phyloP scores from a whole-genome alignment of 306 rosid species.

The Acmispon strigosus region DNA sequence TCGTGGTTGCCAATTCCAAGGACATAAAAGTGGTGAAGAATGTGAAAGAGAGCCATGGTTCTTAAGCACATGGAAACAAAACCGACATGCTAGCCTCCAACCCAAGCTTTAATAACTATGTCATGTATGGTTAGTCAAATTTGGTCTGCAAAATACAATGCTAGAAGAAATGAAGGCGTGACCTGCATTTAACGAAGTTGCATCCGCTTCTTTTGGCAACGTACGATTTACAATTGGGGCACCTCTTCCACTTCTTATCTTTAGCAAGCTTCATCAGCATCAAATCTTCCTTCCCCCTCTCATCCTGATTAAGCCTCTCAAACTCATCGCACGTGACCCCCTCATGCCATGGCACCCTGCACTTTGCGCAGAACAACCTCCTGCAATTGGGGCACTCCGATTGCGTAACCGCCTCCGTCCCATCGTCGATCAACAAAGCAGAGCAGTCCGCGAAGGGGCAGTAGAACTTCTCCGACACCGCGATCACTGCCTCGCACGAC shows the following conservation, averaged over 20 bases:
- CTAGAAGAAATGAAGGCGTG: no score
- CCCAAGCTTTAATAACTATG: no score
- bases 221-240: constrained; percentile 20
- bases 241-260: constrained; percentile 26
- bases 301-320: constrained; percentile 18
- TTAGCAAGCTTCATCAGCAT: constrained; percentile 27
- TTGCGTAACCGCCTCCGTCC: neutral
- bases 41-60: neutral
- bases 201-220: constrained; percentile 28
- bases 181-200: constrained; percentile 31
- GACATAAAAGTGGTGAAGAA: no score
- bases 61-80: neutral
- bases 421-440: constrained; percentile 25
- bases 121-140: no score
- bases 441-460: constrained; percentile 37
- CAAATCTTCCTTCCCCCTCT: constrained; percentile 13
- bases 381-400: constrained; percentile 30
- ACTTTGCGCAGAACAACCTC: constrained; percentile 30
- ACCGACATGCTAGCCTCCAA: no score
- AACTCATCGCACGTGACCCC: constrained; percentile 20
- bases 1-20: no score
- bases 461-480: constrained; percentile 12
- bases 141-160: no score
- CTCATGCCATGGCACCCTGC: constrained; percentile 35
- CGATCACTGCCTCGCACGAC: constrained; percentile 20